phyloP scores from a whole-genome alignment of 164 flowering plant species.

The Macadamia integrifolia region DNA sequence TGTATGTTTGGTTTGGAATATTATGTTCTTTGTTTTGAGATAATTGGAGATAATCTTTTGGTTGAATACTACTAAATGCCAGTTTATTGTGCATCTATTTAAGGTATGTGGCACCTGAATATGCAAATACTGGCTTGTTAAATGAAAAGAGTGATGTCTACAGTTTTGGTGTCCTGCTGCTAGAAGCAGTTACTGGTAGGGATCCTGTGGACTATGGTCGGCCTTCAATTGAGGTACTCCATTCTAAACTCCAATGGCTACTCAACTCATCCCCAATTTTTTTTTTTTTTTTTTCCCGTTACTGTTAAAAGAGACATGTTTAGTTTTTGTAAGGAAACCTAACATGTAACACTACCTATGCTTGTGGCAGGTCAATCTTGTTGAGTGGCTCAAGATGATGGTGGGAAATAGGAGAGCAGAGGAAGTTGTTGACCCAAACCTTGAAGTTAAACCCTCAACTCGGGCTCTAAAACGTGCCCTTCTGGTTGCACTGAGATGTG shows the following conservation, averaged over 20 bases:
- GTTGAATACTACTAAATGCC: constrained; percentile 5
- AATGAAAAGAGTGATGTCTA: constrained; percentile 78
- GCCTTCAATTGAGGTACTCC: constrained; percentile 57
- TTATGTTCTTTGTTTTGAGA: not conserved
- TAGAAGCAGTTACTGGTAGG: constrained; percentile 66
- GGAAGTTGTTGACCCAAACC: constrained; percentile 61
- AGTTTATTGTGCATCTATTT: constrained; percentile 8
- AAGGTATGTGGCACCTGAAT: constrained; percentile 84
- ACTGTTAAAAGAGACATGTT: not conserved
- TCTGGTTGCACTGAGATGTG: constrained; percentile 61
- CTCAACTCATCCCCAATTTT: not conserved
- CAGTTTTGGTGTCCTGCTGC: constrained; percentile 73
- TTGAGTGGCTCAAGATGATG: constrained; percentile 80
- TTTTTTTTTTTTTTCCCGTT: not conserved
- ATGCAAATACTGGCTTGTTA: constrained; percentile 69
- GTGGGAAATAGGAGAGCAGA: constrained; percentile 70
- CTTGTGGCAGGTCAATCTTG: constrained; percentile 57
- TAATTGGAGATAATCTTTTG: not conserved
- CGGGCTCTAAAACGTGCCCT: constrained; percentile 62
- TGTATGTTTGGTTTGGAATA: not conserved
- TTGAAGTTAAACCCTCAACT: constrained; percentile 52
- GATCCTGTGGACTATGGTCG: constrained; percentile 74
- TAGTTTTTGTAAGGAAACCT: not conserved
- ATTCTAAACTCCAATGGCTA: not conserved
- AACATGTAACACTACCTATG: not conserved